A percentile compares a stretch with the other conserved stretches of the same genome.
These are phyloP conservation scores for Areca catechu DNA, from an alignment of 176 grass and related monocot species.

Conservation along the genomic window DNA sequence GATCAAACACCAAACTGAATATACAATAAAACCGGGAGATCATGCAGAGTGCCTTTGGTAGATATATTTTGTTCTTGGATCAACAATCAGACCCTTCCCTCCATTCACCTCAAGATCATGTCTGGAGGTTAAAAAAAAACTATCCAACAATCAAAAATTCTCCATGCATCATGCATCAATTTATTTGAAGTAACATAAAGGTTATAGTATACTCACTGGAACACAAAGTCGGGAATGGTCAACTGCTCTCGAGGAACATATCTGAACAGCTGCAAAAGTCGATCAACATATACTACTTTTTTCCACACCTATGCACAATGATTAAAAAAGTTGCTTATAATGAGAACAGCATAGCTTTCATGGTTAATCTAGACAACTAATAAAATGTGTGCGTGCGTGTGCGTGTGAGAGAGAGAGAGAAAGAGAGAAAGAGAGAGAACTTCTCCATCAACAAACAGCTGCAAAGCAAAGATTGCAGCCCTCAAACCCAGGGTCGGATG, in stretches of 20 bases:
- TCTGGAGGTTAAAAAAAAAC: constrained; percentile 17
- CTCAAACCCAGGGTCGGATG: constrained; percentile 91
- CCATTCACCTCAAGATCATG: constrained; percentile 98
- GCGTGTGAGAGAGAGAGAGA: background rate
- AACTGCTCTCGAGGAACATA: constrained; percentile 88
- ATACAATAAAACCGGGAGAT: constrained; percentile 3
- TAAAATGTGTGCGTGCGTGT: too few species aligned
- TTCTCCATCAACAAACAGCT: constrained; percentile 80
- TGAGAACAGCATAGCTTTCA: background rate
- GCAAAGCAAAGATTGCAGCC: constrained; percentile 64
- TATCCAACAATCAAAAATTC: too few species aligned
- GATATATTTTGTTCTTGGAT: constrained; percentile 93
- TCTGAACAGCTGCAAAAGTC: constrained; percentile 81
- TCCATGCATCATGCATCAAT: too few species aligned
- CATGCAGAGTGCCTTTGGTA: constrained; percentile 78
- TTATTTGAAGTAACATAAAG: too few species aligned
- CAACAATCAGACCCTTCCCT: constrained; percentile 87
- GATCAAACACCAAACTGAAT: too few species aligned
- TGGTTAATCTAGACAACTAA: background rate
- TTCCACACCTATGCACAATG: constrained; percentile 56
- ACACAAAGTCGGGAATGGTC: constrained; percentile 94
- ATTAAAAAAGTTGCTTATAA: too few species aligned
- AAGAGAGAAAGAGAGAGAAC: constrained; percentile 16
- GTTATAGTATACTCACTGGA: constrained; percentile 55
- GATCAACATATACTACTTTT: constrained; percentile 82